Evolutionary conservation across 2,329 filamentous ascomycete genomes (phyloP), one percentile per base, ranked within the genome.

Genomic region (Chaetothyriales sp.): DNA sequence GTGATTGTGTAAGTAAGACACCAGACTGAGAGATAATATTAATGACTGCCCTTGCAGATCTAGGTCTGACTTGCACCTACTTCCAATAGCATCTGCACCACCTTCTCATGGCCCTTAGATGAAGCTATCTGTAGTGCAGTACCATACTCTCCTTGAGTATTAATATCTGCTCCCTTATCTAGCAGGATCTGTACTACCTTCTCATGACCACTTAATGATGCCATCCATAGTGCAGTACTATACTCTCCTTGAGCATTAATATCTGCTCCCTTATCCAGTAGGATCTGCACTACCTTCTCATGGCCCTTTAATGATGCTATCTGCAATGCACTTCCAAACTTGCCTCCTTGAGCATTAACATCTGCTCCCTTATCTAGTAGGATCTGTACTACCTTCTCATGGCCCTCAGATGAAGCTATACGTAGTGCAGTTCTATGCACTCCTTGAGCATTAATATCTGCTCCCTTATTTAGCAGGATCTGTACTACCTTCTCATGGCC

Each of bases 401-500:
- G 46, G 28, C 47, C 43, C 5, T 18, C n/a, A 7, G 3, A 18
- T 46, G 50, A 55, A 46, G 53, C 53, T n/a, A 43, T 40, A 18
- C 37, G 18, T 10, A 53, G 47, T 15, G 51, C 51, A 18, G 33
- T 50, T 4, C 51, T 43, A 9, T 18, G n/a, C 46, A 15, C 20
- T 46, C 48, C 33, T 48, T 33, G 47, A 25, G 53, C 45, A 50
- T 51, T 46, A 22, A 53, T 40, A 44, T 52, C 51, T 4, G 51
- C 51, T n/a, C 51, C 53, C 15, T 4, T 15, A 13, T 50, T 43
- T 13, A 53, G 43, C 6, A 55, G 51, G 18, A 50, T 47, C 48
- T 55, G 51, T 18, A 53, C 48, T 15, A 54, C 47, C 50, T 51
- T 47, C 43, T 50, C 45, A 47, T 54, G 49, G 20, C 52, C 48